Conservation (phyloP, 2,329 filamentous ascomycete species). For the Tolypocladium paradoxum region DNA sequence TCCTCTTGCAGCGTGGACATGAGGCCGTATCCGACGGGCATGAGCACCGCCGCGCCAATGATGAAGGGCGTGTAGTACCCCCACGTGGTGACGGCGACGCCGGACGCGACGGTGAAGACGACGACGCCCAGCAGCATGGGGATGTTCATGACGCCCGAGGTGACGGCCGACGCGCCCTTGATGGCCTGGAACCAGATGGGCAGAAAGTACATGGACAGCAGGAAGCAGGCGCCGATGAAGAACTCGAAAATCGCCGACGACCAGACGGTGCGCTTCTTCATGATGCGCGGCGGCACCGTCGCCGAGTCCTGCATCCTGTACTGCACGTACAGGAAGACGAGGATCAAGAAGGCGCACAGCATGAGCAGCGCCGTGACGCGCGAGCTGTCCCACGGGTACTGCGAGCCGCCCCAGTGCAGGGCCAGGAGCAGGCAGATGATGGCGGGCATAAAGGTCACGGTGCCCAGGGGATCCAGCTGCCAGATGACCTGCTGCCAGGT, state of each 20-base stretch:
- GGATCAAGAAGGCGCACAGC: slow-evolving; percentile 19
- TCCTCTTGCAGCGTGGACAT: slow-evolving; percentile 27
- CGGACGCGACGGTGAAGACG: slow-evolving; percentile 21
- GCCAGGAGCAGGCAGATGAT: slow-evolving; percentile 36
- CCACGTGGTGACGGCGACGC: slow-evolving; percentile 22
- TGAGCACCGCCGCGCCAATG: slow-evolving; percentile 22
- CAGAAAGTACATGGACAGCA: slow-evolving; percentile 25
- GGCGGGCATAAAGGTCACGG: slow-evolving; percentile 19
- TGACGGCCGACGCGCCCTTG: slow-evolving; percentile 24
- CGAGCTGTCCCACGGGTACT: slow-evolving; percentile 17
- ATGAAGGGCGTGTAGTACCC: slow-evolving; percentile 36
- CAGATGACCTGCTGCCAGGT: slow-evolving; percentile 13
- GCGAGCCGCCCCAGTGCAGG: slow-evolving; percentile 35
- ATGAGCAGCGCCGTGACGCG: slow-evolving; percentile 18
- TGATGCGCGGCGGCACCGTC: slow-evolving; percentile 31
- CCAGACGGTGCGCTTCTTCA: slow-evolving; percentile 28
- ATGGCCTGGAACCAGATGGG: slow-evolving; percentile 37
- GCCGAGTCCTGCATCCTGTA: slow-evolving; percentile 27
- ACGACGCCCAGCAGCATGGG: slow-evolving; percentile 28
- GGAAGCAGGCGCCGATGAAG: slow-evolving; percentile 24
- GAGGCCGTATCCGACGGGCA: slow-evolving; percentile 27
- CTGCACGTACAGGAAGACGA: slow-evolving; percentile 26
- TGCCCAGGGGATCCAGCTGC: slow-evolving; percentile 19
- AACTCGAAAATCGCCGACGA: slow-evolving; percentile 24
- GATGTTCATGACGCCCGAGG: slow-evolving; percentile 29